These are phyloP conservation scores for Heterobasidion occidentale DNA, from an alignment of 1,284 basidiomycete genomes.

Conservation along the genomic window DNA sequence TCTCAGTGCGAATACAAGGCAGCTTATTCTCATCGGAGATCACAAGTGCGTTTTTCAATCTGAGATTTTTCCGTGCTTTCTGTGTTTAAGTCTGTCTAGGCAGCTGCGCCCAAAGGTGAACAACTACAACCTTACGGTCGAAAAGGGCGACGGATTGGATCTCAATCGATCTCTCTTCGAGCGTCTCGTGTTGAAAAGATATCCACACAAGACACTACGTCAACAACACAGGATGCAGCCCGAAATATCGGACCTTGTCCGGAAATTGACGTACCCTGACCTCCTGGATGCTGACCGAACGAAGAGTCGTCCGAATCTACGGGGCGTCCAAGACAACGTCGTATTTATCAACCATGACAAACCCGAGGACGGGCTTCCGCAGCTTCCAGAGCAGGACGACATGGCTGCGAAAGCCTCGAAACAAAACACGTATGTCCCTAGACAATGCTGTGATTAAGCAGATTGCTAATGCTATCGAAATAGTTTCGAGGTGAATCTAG, in stretches of 20 bases:
- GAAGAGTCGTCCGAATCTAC: constrained; percentile 36
- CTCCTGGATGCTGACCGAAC: constrained; percentile 47
- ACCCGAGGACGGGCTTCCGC: constrained; percentile 40
- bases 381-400: constrained; percentile 37
- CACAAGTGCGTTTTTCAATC: constrained; percentile 40
- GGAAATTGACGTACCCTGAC: constrained; percentile 55
- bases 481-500: constrained; percentile 43
- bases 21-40: constrained; percentile 60
- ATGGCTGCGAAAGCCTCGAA: constrained; percentile 44
- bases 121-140: constrained; percentile 50
- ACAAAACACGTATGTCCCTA: constrained; percentile 33
- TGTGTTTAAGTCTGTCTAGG: constrained; percentile 23
- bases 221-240: constrained; percentile 65
- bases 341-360: constrained; percentile 53
- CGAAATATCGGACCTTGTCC: constrained; percentile 53
- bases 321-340: constrained; percentile 47
- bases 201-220: constrained; percentile 47
- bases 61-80: not conserved
- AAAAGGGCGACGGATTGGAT: constrained; percentile 58
- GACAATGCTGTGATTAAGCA: no score
- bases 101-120: constrained; percentile 66
- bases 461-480: not conserved
- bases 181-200: constrained; percentile 51
- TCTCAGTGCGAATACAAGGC: constrained; percentile 34
- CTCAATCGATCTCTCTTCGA: constrained; percentile 61